Base-by-base conservation (phyloP, 1,284 basidiomycete species). In the Fistulina hepatica region DNA sequence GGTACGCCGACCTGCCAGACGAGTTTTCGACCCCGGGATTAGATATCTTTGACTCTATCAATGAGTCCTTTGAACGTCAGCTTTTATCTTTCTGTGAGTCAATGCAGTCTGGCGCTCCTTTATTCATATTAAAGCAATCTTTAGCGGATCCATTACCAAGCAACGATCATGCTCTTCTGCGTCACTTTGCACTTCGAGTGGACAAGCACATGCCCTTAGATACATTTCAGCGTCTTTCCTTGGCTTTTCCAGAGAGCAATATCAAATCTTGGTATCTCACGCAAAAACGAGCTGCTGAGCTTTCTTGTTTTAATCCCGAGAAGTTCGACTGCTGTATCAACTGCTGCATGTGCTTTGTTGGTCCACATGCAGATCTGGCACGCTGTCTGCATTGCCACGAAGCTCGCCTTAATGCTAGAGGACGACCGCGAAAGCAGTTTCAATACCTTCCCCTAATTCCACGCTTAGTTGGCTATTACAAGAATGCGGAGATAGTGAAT, bases 321-420 rank as follows among this genome's bases (percentile, higher is more conserved):
- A 21, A 41, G 0, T 63, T 61, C 36, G 44, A 65, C 43, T 67
- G 64, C 43, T 66, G 64, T 34, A 33, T 50, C 12, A 52, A 57
- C 12, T 59, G 58, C 1, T 67, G 64, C 39, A 46, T 46, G 28
- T 55, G 51, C 27, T 67, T 50, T 43, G 44, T 48, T 7, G 59
- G 59, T 0, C 42, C 47, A 0, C 48, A 55, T 42, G 46, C 43
- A 1, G 37, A 45, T 2, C 44, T 53, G 2, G 25, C 45, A 2
- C 4, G n/a, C 8, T 65, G 64, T 36, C 57, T 58, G 1, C 44
- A 56, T 36, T 66, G 64, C 44, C 31, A 51, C 0, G 42, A 49
- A 25, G 23, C 47, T 9, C 53, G 50, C 10, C 52, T 44, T 33
- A 37, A 49, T 17, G 6, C 41, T 4, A 24, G 44, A 26, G 48